Evolutionary conservation across 257 asterid species (phyloP), one percentile per base, ranked within the genome.

Genomic region (Solanum medicagineum): DNA sequence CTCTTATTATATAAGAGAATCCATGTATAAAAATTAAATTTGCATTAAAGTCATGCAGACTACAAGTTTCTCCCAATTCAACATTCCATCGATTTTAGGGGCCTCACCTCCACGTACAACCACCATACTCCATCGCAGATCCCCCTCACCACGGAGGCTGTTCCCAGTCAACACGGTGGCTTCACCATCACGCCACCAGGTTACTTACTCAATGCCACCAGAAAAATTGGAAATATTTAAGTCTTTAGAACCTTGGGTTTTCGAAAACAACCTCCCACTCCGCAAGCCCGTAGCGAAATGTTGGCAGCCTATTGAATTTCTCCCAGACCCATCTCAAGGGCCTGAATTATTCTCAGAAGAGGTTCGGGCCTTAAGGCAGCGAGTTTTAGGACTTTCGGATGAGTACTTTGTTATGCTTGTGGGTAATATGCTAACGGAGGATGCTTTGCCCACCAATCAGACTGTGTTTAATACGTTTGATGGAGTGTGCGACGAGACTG

Each of bases 261-360:
- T 88, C 11, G 13, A 66, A 7, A 8, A 63, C 16, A 0, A 87
- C 17, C 89, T 89, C 66, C 89, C 89, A 0, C 57, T 87, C 19
- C 88, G 84, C 20, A 87, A 87, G 88, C 93, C 93, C 53, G 86
- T 90, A 0, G 90, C 87, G 24, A 84, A 81, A 85, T 69, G 88
- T 55, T 90, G 93, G 91, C 93, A 90, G 81, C 91, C 93, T 62
- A 81, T 14, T 19, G 89, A 90, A 54, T 83, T 87, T 81, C 89
- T 90, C n/a, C 91, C 92, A 1, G 81, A 90, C 53, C 75, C 91
- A 57, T 83, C 86, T 36, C 77, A 32, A 69, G 51, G 77, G 15
- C 8, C 32, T 26, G 19, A 24, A 2, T 86, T 57, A 29, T 90
- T 90, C 77, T 1, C 4, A 1, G 84, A 87, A 10, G 90, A 87